Evolutionary conservation across 192 early-diverging fungal species (phyloP), one percentile per base, ranked within the genome.

Genomic region (Podila epicladia): DNA sequence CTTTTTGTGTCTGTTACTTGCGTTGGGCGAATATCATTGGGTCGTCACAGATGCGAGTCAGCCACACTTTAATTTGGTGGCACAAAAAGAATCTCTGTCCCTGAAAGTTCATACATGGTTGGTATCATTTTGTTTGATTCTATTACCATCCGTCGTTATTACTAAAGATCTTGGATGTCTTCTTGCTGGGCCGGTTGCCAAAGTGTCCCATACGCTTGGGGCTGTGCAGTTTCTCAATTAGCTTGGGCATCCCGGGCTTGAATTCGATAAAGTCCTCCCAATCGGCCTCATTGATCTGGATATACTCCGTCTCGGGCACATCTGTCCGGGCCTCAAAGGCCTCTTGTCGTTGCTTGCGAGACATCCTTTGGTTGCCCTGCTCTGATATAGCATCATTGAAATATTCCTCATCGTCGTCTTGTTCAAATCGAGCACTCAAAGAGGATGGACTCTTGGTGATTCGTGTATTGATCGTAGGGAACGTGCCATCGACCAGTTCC

Each of bases 261-360:
- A 80, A 73, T 19, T 80, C 77, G 9, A 80, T 73, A 60, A 80
- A 80, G 33, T 80, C 77, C 26, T 80, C 77, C 77, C 77, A 80
- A n/a, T 80, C 77, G n/a, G 59, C 66, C 60, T 80, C 77, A 26
- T 80, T 80, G 57, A 80, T 61, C 66, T 80, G 67, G 64, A 80
- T 69, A 59, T 69, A 80, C 58, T 80, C 77, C 8, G 77, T 80
- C 13, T 80, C 77, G 33, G 60, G 33, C n/a, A 80, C 58, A 4
- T 65, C 71, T 24, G 72, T 64, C 58, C 29, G 55, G 15, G 67
- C 62, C 37, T 69, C 71, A 55, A 80, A 80, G 2, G 59, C 77
- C 24, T 73, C 71, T 33, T 73, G 77, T 8, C 77, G 61, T 24
- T 73, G 41, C 58, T 80, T 80, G 17, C 77, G 67, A 5, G 77